Evolutionary conservation across 805 yeast species (phyloP).

Genomic region (Wickerhamiella shivajii): DNA sequence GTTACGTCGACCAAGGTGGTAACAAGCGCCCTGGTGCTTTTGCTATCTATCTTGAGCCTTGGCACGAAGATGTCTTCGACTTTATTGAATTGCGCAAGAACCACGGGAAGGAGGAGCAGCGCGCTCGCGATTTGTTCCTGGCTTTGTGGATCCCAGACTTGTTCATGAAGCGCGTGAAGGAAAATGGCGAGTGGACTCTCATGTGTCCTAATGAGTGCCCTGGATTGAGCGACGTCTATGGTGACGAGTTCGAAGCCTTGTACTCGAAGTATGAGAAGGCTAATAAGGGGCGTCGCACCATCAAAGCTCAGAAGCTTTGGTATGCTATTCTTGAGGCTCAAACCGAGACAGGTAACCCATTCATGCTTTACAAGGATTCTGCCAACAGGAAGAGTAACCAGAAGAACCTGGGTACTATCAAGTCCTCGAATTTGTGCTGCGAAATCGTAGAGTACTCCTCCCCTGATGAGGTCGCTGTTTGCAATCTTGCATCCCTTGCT

Average conservation of each 20-base stretch:
- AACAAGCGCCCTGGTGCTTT: slow-evolving; percentile 97
- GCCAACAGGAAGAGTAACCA: slow-evolving; percentile 82
- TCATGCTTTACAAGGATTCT: slow-evolving; percentile 84
- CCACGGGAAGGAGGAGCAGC: slow-evolving; percentile 85
- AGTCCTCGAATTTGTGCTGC: slow-evolving; percentile 87
- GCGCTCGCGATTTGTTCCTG: slow-evolving; percentile 86
- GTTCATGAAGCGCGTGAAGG: slow-evolving; percentile 82
- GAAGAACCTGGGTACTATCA: slow-evolving; percentile 80
- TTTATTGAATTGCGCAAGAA: slow-evolving; percentile 78
- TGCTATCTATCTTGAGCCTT: slow-evolving; percentile 86
- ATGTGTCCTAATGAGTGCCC: slow-evolving; percentile 85
- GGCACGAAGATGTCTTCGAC: slow-evolving; percentile 89
- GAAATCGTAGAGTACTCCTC: slow-evolving; percentile 88
- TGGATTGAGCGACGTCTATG: slow-evolving; percentile 68
- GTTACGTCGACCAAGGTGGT: slow-evolving; percentile 97
- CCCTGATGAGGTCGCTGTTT: slow-evolving; percentile 87
- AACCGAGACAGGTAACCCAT: slow-evolving; percentile 94
- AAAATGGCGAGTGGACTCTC: slow-evolving; percentile 68
- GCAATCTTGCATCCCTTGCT: slow-evolving; percentile 85
- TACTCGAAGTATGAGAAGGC: slow-evolving; percentile 61
- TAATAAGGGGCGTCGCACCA: slow-evolving; percentile 45
- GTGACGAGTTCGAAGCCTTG: slow-evolving; percentile 63
- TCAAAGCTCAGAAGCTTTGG: slow-evolving; percentile 88
- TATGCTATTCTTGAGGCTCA: slow-evolving; percentile 78
- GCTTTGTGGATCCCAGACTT: slow-evolving; percentile 93